Conservation (phyloP, 2,329 filamentous ascomycete species). For the Pseudogymnoascus sp. region DNA sequence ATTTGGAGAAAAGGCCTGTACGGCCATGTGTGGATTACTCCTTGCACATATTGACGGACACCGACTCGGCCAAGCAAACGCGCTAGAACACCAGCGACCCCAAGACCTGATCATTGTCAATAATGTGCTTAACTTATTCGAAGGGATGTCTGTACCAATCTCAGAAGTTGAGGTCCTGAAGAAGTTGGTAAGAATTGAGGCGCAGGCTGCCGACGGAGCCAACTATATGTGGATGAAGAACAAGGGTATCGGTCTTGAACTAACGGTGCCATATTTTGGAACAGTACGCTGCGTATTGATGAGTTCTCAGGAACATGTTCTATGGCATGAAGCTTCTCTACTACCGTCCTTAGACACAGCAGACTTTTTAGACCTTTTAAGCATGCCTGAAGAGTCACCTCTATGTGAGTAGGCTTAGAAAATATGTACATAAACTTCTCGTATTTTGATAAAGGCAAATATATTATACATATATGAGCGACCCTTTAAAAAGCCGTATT, state of each 20-base stretch:
- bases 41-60: slow-evolving; percentile 18
- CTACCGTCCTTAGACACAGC: background rate
- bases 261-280: background rate
- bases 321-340: background rate
- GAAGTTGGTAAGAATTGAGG: background rate
- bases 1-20: slow-evolving; percentile 19
- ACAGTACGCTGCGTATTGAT: background rate
- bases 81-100: slow-evolving; percentile 8
- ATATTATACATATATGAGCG: background rate
- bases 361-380: background rate
- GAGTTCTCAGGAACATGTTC: background rate
- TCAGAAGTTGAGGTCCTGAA: background rate
- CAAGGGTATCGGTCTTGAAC: background rate
- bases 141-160: background rate
- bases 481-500: background rate
- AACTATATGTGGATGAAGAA: background rate
- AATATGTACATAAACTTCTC: background rate
- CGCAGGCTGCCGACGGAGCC: background rate
- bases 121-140: background rate
- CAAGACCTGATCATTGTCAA: background rate
- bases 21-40: slow-evolving; percentile 15
- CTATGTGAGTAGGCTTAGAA: background rate
- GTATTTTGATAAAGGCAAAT: background rate
- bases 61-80: background rate
- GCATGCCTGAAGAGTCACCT: background rate